Base-by-base conservation (phyloP, 2,329 filamentous ascomycete species). In the Aspergillus viridinutans region DNA sequence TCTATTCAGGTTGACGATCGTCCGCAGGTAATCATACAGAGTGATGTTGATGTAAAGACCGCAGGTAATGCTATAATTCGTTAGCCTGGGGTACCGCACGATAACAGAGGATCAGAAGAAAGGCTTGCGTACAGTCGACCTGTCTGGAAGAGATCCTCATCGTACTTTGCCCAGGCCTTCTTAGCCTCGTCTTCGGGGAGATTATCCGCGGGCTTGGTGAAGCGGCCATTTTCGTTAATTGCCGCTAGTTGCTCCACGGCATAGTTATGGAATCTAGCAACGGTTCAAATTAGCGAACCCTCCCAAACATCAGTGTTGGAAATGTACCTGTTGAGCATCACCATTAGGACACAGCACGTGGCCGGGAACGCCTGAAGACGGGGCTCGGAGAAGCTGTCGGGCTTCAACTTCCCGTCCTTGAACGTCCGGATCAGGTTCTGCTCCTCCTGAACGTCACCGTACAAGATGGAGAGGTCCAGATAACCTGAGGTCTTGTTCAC, bases 211-310 rank as follows among this genome's bases (percentile, higher is more conserved):
- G 90, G 90, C 58, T 85, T 86, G 0, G 81, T 83, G 74, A 96
- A 97, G 23, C 90, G 84, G 17, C 85, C 86, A 48, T 85, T 84
- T 66, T 97, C 92, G 66, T 97, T 96, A 73, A 97, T 93, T n/a
- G 82, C 77, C 0, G 89, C 89, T 20, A 97, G 78, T 59, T 93
- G 88, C 54, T 86, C 83, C 1, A 90, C 92, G 0, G 92, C 85
- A 62, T 94, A 83, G 74, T 97, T 97, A 75, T 97, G 93, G 75
- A 95, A 95, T 62, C 69, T 69, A 47, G 25, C 12, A 8, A 10
- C 3, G 45, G 47, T 1, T 52, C 38, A 17, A 38, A 51, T 52
- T 17, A 14, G 43, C 4, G 3, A 8, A 25, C 20, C 5, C 47
- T 43, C 8, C 10, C 17, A 45, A 52, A 50, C 8, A 20, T 10